Evolutionary conservation across 2,329 filamentous ascomycete species (phyloP), one percentile per base, ranked within the genome.

Genomic region (Rutstroemia sydowiana): DNA sequence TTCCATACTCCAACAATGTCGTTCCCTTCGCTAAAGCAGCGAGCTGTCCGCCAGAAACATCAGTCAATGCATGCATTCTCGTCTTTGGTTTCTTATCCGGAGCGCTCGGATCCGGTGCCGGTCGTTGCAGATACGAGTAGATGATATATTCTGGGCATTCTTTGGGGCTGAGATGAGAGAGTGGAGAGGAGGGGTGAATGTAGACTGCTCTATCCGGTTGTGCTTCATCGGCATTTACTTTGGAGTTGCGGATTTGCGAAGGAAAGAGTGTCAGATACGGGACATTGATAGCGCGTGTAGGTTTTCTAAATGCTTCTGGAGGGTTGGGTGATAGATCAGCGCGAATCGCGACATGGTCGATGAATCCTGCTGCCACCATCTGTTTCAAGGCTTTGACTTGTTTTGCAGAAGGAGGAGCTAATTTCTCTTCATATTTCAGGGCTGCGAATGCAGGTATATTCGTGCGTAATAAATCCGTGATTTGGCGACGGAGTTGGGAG

Each of bases 261-360:
- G 89, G 84, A 59, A 91, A 81, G 4, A 98, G 81, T 0, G 93
- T 90, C 6, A 95, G 69, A 65, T 97, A 98, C 0, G 92, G 87
- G 2, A 97, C 87, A 60, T 97, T 90, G 58, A 93, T 95, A 1
- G 91, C 87, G n/a, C 90, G 81, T 46, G 81, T 82, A 0, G 91
- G 88, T 56, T 87, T 88, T 16, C 85, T 76, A 42, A 75, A 70
- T 48, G 77, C 70, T 55, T 85, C 82, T 1, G 84, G 83, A 0
- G 88, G 87, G 11, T 76, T 77, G 0, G 89, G 88, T 0, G 88
- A 77, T n/a, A 89, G 74, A 68, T 98, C 92, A 3, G 88, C 88
- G 55, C 93, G 87, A 60, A 97, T 90, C 42, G 93, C 93, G 37
- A 98, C 79, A 60, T 96, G 87, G 69, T 98, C 93, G 63, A 97